phyloP scores from a whole-genome alignment of 441 rosid genomes.

The Capsella rubella region DNA sequence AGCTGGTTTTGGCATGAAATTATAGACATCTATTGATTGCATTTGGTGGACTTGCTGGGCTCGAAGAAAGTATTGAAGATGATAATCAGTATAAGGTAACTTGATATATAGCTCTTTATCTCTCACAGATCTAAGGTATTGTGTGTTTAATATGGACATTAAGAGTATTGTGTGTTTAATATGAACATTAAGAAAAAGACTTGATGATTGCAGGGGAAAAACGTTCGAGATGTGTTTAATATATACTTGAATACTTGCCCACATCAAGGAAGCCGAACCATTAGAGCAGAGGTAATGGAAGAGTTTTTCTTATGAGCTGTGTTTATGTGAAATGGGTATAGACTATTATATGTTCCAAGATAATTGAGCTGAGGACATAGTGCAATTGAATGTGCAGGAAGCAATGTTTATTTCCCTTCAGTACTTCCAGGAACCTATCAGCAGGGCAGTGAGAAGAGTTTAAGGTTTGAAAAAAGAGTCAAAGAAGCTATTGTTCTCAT shows the following conservation, averaged over 20 bases:
- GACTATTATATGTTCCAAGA: neutral
- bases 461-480: conserved; percentile 32
- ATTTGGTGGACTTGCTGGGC: conserved; percentile 98
- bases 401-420: conserved; percentile 91
- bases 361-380: conserved; percentile 18
- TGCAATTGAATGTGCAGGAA: conserved; percentile 60
- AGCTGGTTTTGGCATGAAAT: conserved; percentile 29
- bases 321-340: conserved; percentile 9
- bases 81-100: conserved; percentile 75
- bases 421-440: conserved; percentile 90
- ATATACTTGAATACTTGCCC: conserved; percentile 91
- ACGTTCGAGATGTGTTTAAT: conserved; percentile 65
- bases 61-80: conserved; percentile 87
- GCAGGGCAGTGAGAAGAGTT: conserved; percentile 56
- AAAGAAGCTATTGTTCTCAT: conserved; percentile 23
- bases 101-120: conserved; percentile 7
- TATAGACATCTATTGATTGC: conserved; percentile 90
- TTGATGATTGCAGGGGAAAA: conserved; percentile 60
- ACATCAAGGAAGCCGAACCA: conserved; percentile 95
- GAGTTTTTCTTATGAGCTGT: neutral
- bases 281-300: conserved; percentile 82
- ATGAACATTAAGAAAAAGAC: conserved; percentile 17
- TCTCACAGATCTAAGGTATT: neutral
- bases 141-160: conserved; percentile 19
- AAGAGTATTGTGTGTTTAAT: conserved; percentile 1